Evolutionary conservation across 768 basidiomycete species (phyloP).

Genomic region (Podaxis pistillaris): DNA sequence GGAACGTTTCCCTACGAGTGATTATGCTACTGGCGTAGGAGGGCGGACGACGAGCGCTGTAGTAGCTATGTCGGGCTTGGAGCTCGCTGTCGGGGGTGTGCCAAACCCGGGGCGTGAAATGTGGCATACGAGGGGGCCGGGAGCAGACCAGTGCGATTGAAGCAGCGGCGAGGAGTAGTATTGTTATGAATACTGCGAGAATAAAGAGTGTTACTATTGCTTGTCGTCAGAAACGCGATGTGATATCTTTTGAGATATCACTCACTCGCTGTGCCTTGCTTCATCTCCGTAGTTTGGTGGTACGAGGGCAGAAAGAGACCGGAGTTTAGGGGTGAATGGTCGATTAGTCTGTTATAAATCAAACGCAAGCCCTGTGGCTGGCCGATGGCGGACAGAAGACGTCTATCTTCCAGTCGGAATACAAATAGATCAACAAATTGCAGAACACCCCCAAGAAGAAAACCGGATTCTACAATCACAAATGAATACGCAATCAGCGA

Average conservation of each 20-base stretch:
- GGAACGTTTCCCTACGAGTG: neutral
- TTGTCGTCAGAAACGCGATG: neutral
- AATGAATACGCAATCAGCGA: neutral
- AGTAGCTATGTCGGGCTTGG: neutral
- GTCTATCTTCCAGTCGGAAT: neutral
- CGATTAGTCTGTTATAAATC: neutral
- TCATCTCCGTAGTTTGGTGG: neutral
- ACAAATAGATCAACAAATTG: neutral
- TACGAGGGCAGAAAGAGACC: neutral
- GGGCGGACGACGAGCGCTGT: neutral
- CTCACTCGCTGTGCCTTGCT: slow-evolving; percentile 10
- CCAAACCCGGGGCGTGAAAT: slow-evolving; percentile 13
- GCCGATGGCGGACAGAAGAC: neutral
- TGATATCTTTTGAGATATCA: neutral
- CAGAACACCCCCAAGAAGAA: neutral
- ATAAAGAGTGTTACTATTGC: slow-evolving; percentile 9
- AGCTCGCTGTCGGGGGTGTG: slow-evolving; percentile 1
- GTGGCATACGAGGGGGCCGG: neutral
- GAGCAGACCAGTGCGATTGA: slow-evolving; percentile 7
- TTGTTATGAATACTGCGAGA: neutral
- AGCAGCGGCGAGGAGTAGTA: slow-evolving; percentile 6
- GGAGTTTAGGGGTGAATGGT: neutral
- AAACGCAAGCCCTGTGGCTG: neutral
- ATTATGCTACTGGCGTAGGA: slow-evolving; percentile 4
- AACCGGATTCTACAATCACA: neutral